Base-by-base conservation (phyloP, 2,329 filamentous ascomycete species). In the Exophiala alcalophila region DNA sequence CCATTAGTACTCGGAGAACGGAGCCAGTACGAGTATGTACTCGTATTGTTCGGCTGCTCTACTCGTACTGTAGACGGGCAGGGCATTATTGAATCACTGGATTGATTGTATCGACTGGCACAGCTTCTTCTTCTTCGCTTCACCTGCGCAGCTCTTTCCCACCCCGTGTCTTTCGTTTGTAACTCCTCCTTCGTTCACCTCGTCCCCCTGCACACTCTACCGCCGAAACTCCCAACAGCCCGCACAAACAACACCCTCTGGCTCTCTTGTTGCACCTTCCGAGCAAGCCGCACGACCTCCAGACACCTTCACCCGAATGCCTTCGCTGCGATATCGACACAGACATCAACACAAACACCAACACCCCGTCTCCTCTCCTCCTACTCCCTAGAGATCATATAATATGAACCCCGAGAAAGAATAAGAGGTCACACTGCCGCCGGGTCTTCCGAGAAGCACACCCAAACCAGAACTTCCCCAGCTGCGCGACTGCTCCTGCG, bases 91-190 rank as follows among this genome's bases (percentile, higher is more conserved):
- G 24, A 34, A 2, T 12, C 26, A 8, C 16, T 12, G 28, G 21
- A 40, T n/a, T 27, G 16, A 30, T 32, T 26, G 20, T 16, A 40
- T 30, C 36, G 9, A 12, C 20, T 18, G 32, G 11, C 14, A 18
- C 38, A 33, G 26, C 28, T 23, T 31, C 37, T 24, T 31, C 44
- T 33, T 37, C 44, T 38, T 27, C 32, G 37, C 20, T 32, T 35
- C 36, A 26, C 28, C 11, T 5, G 28, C 15, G 5, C 27, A 21
- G 11, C 30, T 10, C 36, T 18, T 19, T 26, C 24, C 25, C 39
- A 12, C 30, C 31, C 7, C 4, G 14, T n/a, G 25, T 30, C 33
- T 12, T 23, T 41, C 44, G 18, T 41, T 40, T 47, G n/a, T 29
- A 26, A 36, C 23, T 31, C 26, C 30, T 9, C 24, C 31, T 34